Conservation (phyloP, 306 rosid species). For the Gynostemma pentaphyllum region DNA sequence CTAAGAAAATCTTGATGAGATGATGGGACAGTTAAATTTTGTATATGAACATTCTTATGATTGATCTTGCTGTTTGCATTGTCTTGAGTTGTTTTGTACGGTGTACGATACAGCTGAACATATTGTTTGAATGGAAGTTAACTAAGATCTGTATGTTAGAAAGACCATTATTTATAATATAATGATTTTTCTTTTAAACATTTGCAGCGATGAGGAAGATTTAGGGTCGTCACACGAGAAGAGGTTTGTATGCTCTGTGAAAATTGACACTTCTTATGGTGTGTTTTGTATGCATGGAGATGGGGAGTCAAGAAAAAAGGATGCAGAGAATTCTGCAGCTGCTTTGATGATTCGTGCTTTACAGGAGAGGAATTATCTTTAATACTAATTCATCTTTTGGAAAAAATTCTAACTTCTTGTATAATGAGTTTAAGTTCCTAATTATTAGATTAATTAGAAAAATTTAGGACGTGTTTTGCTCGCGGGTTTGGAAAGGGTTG, state of each 20-base stretch:
- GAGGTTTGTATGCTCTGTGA: constrained; percentile 32
- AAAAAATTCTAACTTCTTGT: background rate
- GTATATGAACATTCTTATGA: background rate
- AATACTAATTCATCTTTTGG: background rate
- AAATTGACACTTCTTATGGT: constrained; percentile 20
- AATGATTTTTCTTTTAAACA: background rate
- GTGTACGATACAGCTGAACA: background rate
- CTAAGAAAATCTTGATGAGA: background rate
- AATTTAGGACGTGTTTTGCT: too few relatives aligned
- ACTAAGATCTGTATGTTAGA: background rate
- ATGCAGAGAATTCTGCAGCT: constrained; percentile 66
- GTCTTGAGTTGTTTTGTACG: background rate
- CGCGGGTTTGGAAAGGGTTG: too few relatives aligned
- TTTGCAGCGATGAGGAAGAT: constrained; percentile 37
- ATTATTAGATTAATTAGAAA: background rate
- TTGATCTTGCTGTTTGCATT: background rate
- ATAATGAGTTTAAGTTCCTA: background rate
- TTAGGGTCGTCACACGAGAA: constrained; percentile 51
- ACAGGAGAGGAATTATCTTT: constrained; percentile 23
- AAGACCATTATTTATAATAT: background rate
- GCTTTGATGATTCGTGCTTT: constrained; percentile 45
- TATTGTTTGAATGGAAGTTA: background rate
- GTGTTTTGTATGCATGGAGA: constrained; percentile 24
- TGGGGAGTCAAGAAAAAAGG: constrained; percentile 27
- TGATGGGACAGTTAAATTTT: background rate